Base-by-base conservation (phyloP, 768 basidiomycete genomes). In the Suillus lakei region DNA sequence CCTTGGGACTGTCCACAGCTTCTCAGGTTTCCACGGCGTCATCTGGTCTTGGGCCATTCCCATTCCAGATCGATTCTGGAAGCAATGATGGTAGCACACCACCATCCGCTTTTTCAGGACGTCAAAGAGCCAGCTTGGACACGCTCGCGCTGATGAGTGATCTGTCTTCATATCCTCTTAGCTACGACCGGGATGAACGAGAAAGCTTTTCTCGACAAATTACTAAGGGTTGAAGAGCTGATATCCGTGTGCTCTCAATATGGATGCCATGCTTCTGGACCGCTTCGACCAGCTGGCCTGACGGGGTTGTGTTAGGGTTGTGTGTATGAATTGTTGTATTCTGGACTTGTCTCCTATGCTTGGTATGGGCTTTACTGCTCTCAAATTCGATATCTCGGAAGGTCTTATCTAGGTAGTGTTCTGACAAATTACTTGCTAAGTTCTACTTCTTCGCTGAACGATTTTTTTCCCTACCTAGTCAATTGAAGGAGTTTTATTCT, bases 111-210 rank as follows among this genome's bases (percentile, higher is more conserved):
- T 76, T 79, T 65, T 78, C 79, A 54, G 71, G 67, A 26, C 86
- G 86, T 44, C 87, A 88, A 74, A 87, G 93, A 61, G 93, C 93
- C 34, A 95, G 93, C 73, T 79, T 95, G 69, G 93, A 95, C 71
- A 95, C 93, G 0, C 82, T 95, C 39, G 92, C 91, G 4, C 83
- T 95, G 65, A 95, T 93, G 66, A 89, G 84, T 70, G 93, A 93
- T 76, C 77, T 95, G 63, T 88, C 91, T 50, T 91, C 91, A n/a
- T 94, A 92, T 72, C 92, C 93, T 18, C 83, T 95, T 62, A 87
- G 86, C 38, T 93, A 91, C 71, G 90, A 93, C 71, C 70, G 74
- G 60, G 77, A 75, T 41, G 73, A 77, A 60, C 73, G 71, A 64
- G 76, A 68, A 16, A 68, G 64, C 38, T 66, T 71, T 62, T 69